These are phyloP conservation scores for Eucalyptus cloeziana DNA, from an alignment of 345 rosid species.

Conservation along the genomic window DNA sequence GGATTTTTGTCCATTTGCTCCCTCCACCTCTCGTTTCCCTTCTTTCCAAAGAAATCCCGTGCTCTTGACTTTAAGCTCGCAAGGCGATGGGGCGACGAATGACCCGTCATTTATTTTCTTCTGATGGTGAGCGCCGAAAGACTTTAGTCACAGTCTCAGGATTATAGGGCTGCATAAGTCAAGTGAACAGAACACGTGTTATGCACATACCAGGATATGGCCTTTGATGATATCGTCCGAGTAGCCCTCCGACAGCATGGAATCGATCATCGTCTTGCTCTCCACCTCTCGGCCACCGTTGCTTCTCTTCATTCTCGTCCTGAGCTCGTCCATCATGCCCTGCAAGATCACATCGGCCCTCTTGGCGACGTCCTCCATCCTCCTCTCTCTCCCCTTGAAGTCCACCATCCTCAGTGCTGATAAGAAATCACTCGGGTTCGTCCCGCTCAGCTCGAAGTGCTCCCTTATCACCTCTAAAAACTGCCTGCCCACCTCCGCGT, in stretches of 20 bases:
- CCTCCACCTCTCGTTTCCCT: not conserved
- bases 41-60: not conserved
- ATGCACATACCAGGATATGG: conserved; percentile 12
- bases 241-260: conserved; percentile 25
- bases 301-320: not conserved
- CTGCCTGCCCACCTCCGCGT: conserved; percentile 10
- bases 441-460: conserved; percentile 8
- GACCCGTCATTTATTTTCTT: not conserved
- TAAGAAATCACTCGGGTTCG: conserved; percentile 27
- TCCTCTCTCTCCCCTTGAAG: conserved; percentile 13
- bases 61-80: not conserved
- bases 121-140: not conserved
- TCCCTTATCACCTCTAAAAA: conserved; percentile 17
- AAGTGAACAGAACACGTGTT: not conserved
- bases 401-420: conserved; percentile 27
- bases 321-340: conserved; percentile 30
- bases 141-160: not conserved
- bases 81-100: not conserved
- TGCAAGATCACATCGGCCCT: conserved; percentile 31
- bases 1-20: no score
- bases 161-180: not conserved
- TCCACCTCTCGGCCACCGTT: not conserved
- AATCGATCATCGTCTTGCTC: conserved; percentile 36
- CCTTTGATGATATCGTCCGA: conserved; percentile 37
- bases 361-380: not conserved